Percentiles rank a stretch among this genome's conserved stretches.
These are phyloP conservation scores for Acanthamoeba divionensis DNA, from an alignment of 208 protist species.

Conservation along the genomic window DNA sequence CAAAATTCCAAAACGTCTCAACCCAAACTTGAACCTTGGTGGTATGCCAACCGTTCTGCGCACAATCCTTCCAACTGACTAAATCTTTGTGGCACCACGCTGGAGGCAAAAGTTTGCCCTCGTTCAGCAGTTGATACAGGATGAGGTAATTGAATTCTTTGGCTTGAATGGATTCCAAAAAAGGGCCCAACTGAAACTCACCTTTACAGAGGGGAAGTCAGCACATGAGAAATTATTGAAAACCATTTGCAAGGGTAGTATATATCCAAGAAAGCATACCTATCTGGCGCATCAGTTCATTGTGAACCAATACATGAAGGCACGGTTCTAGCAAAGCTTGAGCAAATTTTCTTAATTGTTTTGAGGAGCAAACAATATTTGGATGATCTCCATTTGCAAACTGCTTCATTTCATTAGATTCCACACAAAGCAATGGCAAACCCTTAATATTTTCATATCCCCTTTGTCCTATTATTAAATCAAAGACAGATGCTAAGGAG, in stretches of 20 bases:
- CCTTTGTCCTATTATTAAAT: no score
- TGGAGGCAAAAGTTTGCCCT: neutral
- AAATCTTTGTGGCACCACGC: no score
- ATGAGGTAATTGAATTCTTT: neutral
- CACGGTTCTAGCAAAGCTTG: neutral
- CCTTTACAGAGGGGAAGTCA: neutral
- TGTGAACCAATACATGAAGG: neutral
- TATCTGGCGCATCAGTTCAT: neutral
- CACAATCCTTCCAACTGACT: neutral
- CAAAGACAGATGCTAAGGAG: no score
- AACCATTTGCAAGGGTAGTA: no score
- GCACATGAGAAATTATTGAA: no score
- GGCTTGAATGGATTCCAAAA: neutral
- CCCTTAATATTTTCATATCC: no score
- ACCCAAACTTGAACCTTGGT: neutral
- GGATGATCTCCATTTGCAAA: neutral
- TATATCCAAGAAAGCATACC: neutral
- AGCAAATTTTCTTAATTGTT: neutral
- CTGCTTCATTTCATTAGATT: neutral
- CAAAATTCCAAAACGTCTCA: conserved; percentile 8
- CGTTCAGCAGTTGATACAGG: neutral
- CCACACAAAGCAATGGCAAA: conserved; percentile 8
- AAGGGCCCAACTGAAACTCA: neutral
- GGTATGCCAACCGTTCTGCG: neutral
- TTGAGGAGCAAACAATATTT: neutral